Evolutionary conservation across 2,329 filamentous ascomycete species (phyloP), one percentile per base, ranked within the genome.

Genomic region (Hypoxylon sp.): DNA sequence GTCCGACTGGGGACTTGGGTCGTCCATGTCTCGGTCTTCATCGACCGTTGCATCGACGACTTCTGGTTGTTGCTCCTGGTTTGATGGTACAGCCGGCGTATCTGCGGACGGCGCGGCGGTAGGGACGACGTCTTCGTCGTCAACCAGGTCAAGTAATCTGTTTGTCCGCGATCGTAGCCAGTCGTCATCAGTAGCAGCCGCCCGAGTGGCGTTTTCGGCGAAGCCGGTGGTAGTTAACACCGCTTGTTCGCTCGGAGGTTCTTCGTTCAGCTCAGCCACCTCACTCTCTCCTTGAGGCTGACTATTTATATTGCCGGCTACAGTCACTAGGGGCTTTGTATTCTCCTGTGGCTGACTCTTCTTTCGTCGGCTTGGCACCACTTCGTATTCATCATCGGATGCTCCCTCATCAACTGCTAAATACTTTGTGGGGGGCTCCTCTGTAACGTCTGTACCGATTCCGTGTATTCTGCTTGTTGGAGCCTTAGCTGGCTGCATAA

Each of bases 111-210:
- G 54, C 12, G 12, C 24, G 11, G 30, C 59, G 16, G 73, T 67
- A 48, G 73, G 69, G 0, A 79, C 77, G 1, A 64, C 45, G 64
- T 91, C 87, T 64, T 90, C 90, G 44, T 93, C 91, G 72, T 97
- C 93, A 56, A 94, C 84, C 26, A 98, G 82, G 76, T 95, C 96
- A 52, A 97, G 84, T 50, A 97, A 82, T 72, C 95, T 87, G 79
- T 90, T 97, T 12, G 94, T 98, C 71, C 92, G 89, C 67, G 92
- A 95, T 61, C 95, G 89, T 71, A 97, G 83, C 96, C 96, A 99
- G 78, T 98, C 94, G 65, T 90, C 89, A 79, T 97, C 93, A 20
- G 91, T 90, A 2, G 89, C 83, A 52, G 82, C 81, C 70, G 75
- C 59, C 67, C 51, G 50, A 26, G 36, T 22, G 20, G 48, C 36